Base-by-base conservation (phyloP, 179 eudicot species). In the Monotropa hypopitys region DNA sequence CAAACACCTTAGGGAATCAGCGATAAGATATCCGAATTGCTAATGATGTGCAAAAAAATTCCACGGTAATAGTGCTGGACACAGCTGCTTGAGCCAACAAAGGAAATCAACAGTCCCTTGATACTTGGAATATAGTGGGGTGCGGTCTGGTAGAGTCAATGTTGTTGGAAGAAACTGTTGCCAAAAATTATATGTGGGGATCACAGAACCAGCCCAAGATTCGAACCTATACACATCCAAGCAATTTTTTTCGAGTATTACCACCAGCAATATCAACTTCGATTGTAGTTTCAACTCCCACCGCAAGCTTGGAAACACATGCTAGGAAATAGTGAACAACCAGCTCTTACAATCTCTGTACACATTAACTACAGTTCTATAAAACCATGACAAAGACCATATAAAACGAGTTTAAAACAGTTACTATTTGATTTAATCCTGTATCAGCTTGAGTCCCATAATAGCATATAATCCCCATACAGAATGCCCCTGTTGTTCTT, bases 281-380 rank as follows among this genome's bases (percentile, higher is more conserved):
- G 59, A 96, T 97, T 49, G 79, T 88, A 81, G 99, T 96, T 86
- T 93, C 99, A 78, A 98, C 99, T 38, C 99, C 98, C 33, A 90
- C 84, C 73, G 99, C 99, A 77, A 98, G 99, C 84, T 93, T 92
- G 12, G 99, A 96, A 79, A 96, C 98, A 81, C 98, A 96, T 42
- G 99, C 99, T 78, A 96, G 85, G 76, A 88, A 96, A 88, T 96
- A 98, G 56, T 97, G 98, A 85, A 93, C 98, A 78, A 96, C 99
- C 81, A 96, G 81, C 83, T 96, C 99, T 78, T 93, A 96, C 79
- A 96, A 73, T 81, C 84, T 93, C 92, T 93, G 94, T 81, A 74
- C 73, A 76, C 49, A 71, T 67, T 54, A 73, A 56, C 2, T n/a
- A 73, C 20, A 71, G 65, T 20, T 51, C 78, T 45, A 70, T 43